Evolutionary conservation across 352 stramenopile species (phyloP).

Genomic region (Globisporangium orthogonon): DNA sequence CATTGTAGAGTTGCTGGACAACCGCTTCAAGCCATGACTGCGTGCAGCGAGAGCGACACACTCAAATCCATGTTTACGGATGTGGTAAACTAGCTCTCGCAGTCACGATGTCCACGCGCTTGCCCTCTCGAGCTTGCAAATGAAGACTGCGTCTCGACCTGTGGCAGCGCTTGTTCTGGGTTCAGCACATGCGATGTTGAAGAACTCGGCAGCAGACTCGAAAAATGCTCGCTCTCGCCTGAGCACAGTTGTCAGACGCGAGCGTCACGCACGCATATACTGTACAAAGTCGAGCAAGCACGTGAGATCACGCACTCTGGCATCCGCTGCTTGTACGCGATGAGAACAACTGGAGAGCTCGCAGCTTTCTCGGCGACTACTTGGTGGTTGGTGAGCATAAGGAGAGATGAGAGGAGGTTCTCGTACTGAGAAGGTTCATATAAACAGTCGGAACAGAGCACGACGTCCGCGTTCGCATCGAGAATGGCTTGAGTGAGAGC

Average conservation of each 20-base stretch:
- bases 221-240: slow-evolving; percentile 45
- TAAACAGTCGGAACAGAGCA: slow-evolving; percentile 61
- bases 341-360: slow-evolving; percentile 16
- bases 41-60: too few relatives aligned
- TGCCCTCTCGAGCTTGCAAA: slow-evolving; percentile 25
- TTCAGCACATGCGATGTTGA: slow-evolving; percentile 27
- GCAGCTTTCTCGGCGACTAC: neutral
- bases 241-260: neutral
- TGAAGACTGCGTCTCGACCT: slow-evolving; percentile 35
- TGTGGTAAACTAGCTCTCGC: neutral
- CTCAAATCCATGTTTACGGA: too few relatives aligned
- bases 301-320: slow-evolving; percentile 19
- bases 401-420: slow-evolving; percentile 34
- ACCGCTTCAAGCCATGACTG: too few relatives aligned
- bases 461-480: slow-evolving; percentile 6
- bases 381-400: slow-evolving; percentile 20
- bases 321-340: slow-evolving; percentile 73
- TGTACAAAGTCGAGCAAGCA: neutral
- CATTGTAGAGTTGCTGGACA: too few relatives aligned
- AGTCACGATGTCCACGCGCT: neutral
- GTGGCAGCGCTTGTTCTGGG: slow-evolving; percentile 6
- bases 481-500: neutral
- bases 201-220: slow-evolving; percentile 20
- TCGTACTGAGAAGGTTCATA: slow-evolving; percentile 46
- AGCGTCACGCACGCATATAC: too few relatives aligned